phyloP scores from a whole-genome alignment of 2,329 filamentous ascomycete species.

The Fusarium algeriense region DNA sequence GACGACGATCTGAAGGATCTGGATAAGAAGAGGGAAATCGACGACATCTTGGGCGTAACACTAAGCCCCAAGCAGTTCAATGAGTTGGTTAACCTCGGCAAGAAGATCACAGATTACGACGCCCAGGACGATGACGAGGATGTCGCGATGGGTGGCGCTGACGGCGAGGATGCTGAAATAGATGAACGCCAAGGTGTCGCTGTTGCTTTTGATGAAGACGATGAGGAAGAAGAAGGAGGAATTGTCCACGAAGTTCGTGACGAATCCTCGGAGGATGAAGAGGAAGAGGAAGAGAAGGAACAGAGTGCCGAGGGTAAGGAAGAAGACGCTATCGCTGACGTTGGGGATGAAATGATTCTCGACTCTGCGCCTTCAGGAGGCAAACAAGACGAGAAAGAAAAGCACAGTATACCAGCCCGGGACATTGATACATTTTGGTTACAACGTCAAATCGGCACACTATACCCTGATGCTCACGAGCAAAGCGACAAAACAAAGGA shows the following conservation, averaged over 20 bases:
- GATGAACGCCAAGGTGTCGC: conserved; percentile 97
- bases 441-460: conserved; percentile 87
- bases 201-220: conserved; percentile 94
- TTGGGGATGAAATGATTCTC: conserved; percentile 87
- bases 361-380: conserved; percentile 70
- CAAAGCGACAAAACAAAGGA: conserved; percentile 93
- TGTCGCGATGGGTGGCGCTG: conserved; percentile 76
- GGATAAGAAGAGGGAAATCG: conserved; percentile 97
- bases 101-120: conserved; percentile 99
- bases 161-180: conserved; percentile 78
- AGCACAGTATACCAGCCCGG: conserved; percentile 78
- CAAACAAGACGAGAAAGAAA: conserved; percentile 63
- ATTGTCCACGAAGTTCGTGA: conserved; percentile 90
- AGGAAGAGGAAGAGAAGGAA: conserved; percentile 68
- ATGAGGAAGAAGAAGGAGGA: conserved; percentile 84
- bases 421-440: conserved; percentile 99
- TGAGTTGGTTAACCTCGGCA: conserved; percentile 93
- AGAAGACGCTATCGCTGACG: conserved; percentile 67
- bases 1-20: conserved; percentile 97
- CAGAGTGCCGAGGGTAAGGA: conserved; percentile 64
- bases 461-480: conserved; percentile 91
- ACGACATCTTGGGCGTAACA: conserved; percentile 87
- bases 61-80: conserved; percentile 94
- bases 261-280: conserved; percentile 85
- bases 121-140: conserved; percentile 95